phyloP scores from a whole-genome alignment of 495 filamentous ascomycete species.

The Cercophora sp. region DNA sequence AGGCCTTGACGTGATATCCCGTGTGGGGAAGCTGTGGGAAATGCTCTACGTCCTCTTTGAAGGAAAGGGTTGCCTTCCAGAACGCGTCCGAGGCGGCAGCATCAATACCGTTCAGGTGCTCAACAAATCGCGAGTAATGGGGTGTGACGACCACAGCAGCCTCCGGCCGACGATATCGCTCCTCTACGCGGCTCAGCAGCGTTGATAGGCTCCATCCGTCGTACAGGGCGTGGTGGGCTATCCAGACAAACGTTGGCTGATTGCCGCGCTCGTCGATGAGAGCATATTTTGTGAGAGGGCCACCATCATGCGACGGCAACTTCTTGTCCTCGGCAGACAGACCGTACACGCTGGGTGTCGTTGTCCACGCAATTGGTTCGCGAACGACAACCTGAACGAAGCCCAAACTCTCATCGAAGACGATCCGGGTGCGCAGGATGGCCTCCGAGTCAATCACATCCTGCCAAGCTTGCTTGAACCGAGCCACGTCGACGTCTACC shows the following conservation, averaged over 20 bases:
- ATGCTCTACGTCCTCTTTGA: constrained; percentile 7
- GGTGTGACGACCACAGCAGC: constrained; percentile 19
- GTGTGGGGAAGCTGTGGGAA: constrained; percentile 29
- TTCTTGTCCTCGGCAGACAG: constrained; percentile 5
- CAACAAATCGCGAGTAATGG: constrained; percentile 25
- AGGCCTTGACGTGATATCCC: constrained; percentile 19
- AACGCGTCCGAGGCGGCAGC: constrained; percentile 11
- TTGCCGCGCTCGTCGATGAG: constrained; percentile 14
- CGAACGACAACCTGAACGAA: constrained; percentile 23
- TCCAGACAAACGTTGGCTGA: constrained; percentile 44
- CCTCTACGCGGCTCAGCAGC: constrained; percentile 16
- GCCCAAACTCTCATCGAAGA: constrained; percentile 13
- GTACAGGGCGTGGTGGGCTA: constrained; percentile 59
- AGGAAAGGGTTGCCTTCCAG: constrained; percentile 23
- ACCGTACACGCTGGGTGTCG: constrained; percentile 1
- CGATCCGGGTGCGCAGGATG: constrained; percentile 44
- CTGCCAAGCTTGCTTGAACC: constrained; percentile 56
- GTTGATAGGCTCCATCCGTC: constrained; percentile 58
- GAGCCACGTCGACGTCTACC: constrained; percentile 36
- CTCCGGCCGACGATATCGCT: constrained; percentile 12
- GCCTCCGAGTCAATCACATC: constrained; percentile 43
- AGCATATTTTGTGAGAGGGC: constrained; percentile 12
- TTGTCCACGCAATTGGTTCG: constrained; percentile 11
- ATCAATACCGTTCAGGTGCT: constrained; percentile 18
- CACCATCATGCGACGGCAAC: constrained; percentile 19